Percentiles rank a stretch among this genome's conserved stretches.
Conservation (phyloP, 768 basidiomycete species). For the Candolleomyces eurysporus region DNA sequence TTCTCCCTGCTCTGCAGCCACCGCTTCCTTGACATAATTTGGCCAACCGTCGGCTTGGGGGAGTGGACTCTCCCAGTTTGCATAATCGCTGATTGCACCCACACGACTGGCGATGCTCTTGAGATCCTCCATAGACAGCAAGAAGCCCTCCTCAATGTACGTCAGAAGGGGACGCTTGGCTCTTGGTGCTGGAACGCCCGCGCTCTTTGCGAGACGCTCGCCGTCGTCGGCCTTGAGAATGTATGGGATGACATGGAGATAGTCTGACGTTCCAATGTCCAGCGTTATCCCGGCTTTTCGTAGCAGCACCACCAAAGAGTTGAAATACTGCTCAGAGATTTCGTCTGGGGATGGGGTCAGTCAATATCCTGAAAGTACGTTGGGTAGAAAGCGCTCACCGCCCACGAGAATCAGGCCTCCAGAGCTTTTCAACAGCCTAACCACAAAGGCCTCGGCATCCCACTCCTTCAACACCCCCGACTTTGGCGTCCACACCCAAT, state of each 20-base stretch:
- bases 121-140: slow-evolving; percentile 24
- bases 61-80: slow-evolving; percentile 24
- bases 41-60: slow-evolving; percentile 26
- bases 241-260: slow-evolving; percentile 24
- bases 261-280: slow-evolving; percentile 16
- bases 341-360: slow-evolving; percentile 14
- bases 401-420: slow-evolving; percentile 28
- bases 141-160: slow-evolving; percentile 28
- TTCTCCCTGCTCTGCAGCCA: slow-evolving; percentile 18
- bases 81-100: slow-evolving; percentile 18
- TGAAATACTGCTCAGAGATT: slow-evolving; percentile 22
- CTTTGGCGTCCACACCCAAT: slow-evolving; percentile 29
- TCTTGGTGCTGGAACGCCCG: slow-evolving; percentile 26
- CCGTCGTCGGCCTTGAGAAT: slow-evolving; percentile 22
- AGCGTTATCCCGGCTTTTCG: slow-evolving; percentile 22
- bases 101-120: slow-evolving; percentile 22
- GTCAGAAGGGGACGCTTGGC: slow-evolving; percentile 26
- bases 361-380: neutral
- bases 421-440: slow-evolving; percentile 25
- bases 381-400: slow-evolving; percentile 14
- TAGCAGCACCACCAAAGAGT: slow-evolving; percentile 22
- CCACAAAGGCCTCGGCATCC: slow-evolving; percentile 28
- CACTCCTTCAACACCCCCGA: slow-evolving; percentile 21
- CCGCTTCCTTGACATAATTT: slow-evolving; percentile 20
- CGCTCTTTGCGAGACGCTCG: slow-evolving; percentile 17